Percentiles rank a stretch among this genome's conserved stretches.
Conservation (phyloP, 2,329 filamentous ascomycete species). For the Thyridium curvatum region DNA sequence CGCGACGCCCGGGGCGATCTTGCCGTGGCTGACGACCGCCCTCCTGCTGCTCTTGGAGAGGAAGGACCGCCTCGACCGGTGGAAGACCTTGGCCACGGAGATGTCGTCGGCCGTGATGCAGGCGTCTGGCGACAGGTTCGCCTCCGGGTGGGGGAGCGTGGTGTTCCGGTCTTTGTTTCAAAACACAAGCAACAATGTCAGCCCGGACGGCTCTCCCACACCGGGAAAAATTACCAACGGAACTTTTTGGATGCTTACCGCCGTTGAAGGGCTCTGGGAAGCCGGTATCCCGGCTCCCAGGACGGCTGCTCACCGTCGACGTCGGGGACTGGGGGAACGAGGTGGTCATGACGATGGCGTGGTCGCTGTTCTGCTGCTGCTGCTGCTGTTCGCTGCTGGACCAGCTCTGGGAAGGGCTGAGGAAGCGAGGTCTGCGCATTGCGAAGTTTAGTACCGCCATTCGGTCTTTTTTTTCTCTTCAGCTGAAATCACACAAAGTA, state of each 20-base stretch:
- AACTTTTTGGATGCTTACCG: slow-evolving; percentile 23
- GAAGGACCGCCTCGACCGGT: slow-evolving; percentile 39
- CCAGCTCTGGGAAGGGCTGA: slow-evolving; percentile 10
- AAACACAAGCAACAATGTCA: too few species aligned
- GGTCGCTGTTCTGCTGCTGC: too few species aligned
- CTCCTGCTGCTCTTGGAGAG: slow-evolving; percentile 36
- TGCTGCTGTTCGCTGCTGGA: slow-evolving; percentile 10
- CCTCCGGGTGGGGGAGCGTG: slow-evolving; percentile 55
- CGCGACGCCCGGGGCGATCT: slow-evolving; percentile 29
- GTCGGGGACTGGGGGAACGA: slow-evolving; percentile 2
- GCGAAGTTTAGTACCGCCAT: slow-evolving; percentile 1
- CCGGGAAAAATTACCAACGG: not conserved
- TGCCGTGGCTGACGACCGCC: slow-evolving; percentile 40
- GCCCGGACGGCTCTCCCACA: too few species aligned
- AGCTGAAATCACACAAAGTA: too few species aligned
- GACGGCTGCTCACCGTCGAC: not conserved
- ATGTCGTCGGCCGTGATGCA: slow-evolving; percentile 50
- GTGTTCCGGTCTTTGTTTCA: slow-evolving; percentile 54
- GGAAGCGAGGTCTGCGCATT: slow-evolving; percentile 8
- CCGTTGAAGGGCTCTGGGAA: slow-evolving; percentile 45
- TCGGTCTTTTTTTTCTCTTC: too few species aligned
- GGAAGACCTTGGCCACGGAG: slow-evolving; percentile 31
- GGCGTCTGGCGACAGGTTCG: slow-evolving; percentile 50
- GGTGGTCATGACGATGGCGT: not conserved
- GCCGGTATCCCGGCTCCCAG: slow-evolving; percentile 31